Percentiles rank a stretch among this genome's conserved stretches.
These are phyloP conservation scores for Flaveria linearis DNA, from an alignment of 129 eudicot species.

Conservation along the genomic window DNA sequence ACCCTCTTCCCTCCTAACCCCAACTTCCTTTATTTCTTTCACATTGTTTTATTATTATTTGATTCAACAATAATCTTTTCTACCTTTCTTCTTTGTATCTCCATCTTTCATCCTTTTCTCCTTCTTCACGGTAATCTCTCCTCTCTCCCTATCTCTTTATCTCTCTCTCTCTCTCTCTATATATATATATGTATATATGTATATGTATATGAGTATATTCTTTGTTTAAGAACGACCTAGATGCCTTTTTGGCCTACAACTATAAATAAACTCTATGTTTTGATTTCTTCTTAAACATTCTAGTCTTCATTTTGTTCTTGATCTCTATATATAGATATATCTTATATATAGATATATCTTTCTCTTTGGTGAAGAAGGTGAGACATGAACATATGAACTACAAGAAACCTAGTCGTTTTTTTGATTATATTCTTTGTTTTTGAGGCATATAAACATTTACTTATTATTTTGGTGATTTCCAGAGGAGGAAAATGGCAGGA, in stretches of 20 bases:
- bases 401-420: constrained; percentile 14
- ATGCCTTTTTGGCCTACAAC: constrained; percentile 32
- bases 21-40: constrained; percentile 31
- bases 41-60: constrained; percentile 6
- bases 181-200: background rate
- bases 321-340: background rate
- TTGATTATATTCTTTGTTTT: background rate
- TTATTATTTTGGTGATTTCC: background rate
- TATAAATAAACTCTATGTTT: constrained; percentile 23
- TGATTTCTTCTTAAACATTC: constrained; percentile 13
- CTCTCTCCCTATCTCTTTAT: constrained; percentile 34
- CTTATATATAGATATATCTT: background rate
- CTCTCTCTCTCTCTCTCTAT: too few relatives aligned
- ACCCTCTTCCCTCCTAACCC: constrained; percentile 37
- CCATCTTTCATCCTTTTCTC: constrained; percentile 44
- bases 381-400: constrained; percentile 4
- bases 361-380: constrained; percentile 28
- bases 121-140: constrained; percentile 46
- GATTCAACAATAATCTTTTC: constrained; percentile 8
- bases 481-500: constrained; percentile 52
- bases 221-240: constrained; percentile 19
- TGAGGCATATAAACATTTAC: constrained; percentile 5
- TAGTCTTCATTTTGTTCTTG: constrained; percentile 15
- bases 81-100: constrained; percentile 24
- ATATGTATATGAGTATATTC: constrained; percentile 21